Evolutionary conservation across 495 filamentous ascomycete species (phyloP).

Genomic region (Aspergillus hancockii): DNA sequence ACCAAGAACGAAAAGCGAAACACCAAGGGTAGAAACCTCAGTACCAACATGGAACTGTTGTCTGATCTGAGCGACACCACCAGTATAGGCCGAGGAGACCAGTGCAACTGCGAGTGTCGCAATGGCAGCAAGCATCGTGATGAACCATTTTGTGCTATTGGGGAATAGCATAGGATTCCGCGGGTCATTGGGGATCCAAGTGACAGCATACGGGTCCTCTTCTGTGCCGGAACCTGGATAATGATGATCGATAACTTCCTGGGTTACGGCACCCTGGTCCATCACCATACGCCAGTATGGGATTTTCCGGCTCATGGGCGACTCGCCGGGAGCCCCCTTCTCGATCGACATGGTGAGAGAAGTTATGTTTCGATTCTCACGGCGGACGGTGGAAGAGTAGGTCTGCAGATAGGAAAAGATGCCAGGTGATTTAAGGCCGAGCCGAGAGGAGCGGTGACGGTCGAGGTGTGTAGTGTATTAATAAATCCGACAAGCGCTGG

Average conservation of each 20-base stretch:
- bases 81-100: constrained; percentile 74
- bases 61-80: constrained; percentile 65
- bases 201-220: constrained; percentile 72
- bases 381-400: not conserved
- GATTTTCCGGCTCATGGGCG: constrained; percentile 35
- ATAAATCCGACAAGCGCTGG: not conserved
- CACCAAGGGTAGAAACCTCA: constrained; percentile 63
- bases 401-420: not conserved
- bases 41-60: constrained; percentile 57
- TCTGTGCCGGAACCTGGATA: constrained; percentile 72
- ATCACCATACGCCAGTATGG: constrained; percentile 46
- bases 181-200: constrained; percentile 71
- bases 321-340: constrained; percentile 28
- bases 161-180: constrained; percentile 72
- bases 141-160: constrained; percentile 65
- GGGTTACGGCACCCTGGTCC: constrained; percentile 56
- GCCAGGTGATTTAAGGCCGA: not conserved
- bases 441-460: not conserved
- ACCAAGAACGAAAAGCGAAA: constrained; percentile 75
- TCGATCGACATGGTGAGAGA: constrained; percentile 31
- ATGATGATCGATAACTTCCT: constrained; percentile 55
- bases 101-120: constrained; percentile 74
- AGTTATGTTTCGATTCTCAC: not conserved
- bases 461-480: not conserved
- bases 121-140: constrained; percentile 63